phyloP scores from a whole-genome alignment of 805 yeast genomes.

The Zygosaccharomyces siamensis region DNA sequence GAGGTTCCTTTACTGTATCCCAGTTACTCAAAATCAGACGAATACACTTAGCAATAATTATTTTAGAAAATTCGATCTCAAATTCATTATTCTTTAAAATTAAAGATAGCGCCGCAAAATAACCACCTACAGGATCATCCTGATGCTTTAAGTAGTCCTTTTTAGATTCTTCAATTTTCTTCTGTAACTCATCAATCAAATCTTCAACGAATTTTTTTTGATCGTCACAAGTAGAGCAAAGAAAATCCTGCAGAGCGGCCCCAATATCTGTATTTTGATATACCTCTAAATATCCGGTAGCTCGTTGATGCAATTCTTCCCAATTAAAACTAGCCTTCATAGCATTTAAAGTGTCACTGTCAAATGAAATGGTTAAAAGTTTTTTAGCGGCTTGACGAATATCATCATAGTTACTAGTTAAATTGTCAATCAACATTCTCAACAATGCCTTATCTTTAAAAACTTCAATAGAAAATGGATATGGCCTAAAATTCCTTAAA shows the following conservation, averaged over 20 bases:
- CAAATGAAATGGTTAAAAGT: constrained; percentile 40
- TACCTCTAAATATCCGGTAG: constrained; percentile 39
- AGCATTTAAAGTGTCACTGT: constrained; percentile 6
- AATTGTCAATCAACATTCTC: constrained; percentile 53
- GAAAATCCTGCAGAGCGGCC: constrained; percentile 56
- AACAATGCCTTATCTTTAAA: constrained; percentile 38
- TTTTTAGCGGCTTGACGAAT: constrained; percentile 51
- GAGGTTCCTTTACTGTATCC: constrained; percentile 38
- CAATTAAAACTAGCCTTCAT: constrained; percentile 7
- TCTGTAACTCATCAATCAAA: constrained; percentile 36
- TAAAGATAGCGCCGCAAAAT: constrained; percentile 53
- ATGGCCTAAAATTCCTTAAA: constrained; percentile 43
- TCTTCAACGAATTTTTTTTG: constrained; percentile 29
- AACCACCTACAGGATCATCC: constrained; percentile 61
- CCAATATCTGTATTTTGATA: constrained; percentile 73
- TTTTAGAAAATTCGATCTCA: not conserved
- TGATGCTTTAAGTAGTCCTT: constrained; percentile 42
- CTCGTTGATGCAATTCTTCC: constrained; percentile 21
- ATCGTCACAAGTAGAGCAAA: constrained; percentile 37
- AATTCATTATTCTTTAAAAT: constrained; percentile 36
- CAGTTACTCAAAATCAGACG: constrained; percentile 25
- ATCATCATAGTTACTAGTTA: constrained; percentile 73
- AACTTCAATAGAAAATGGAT: constrained; percentile 46
- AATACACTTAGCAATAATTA: constrained; percentile 11
- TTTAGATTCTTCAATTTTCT: constrained; percentile 35